Percentiles rank a stretch among this genome's conserved stretches.
These are phyloP conservation scores for Aphanomyces astaci DNA, from an alignment of 352 stramenopile species.

Conservation along the genomic window DNA sequence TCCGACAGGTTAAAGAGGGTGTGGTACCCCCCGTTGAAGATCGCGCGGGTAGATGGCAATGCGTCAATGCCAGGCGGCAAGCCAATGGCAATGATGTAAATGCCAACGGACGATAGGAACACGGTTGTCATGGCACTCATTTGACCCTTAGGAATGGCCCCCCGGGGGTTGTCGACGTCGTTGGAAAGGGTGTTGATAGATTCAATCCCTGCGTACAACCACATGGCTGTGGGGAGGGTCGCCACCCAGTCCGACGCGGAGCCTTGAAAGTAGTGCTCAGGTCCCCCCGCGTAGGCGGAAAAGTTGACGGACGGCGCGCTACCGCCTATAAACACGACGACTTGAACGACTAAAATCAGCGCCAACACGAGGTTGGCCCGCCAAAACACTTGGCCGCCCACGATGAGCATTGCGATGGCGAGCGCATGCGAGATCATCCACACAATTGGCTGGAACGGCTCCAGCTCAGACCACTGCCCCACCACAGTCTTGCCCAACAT, in stretches of 20 bases:
- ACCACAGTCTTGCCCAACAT: conserved; percentile 6
- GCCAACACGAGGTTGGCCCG: background rate
- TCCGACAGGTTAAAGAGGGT: conserved; percentile 29
- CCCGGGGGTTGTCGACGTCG: conserved; percentile 22
- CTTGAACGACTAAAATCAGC: background rate
- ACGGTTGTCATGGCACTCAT: conserved; percentile 24
- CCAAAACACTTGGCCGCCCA: conserved; percentile 10
- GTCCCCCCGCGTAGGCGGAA: no score
- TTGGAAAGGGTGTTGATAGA: no score
- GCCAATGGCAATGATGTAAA: conserved; percentile 36
- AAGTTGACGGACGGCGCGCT: no score
- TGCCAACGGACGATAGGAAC: conserved; percentile 32
- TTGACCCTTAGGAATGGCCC: conserved; percentile 23
- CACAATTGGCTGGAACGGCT: conserved; percentile 14
- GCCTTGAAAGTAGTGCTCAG: no score
- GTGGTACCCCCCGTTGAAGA: conserved; percentile 25
- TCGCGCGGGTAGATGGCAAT: conserved; percentile 26
- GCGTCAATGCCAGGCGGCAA: conserved; percentile 28
- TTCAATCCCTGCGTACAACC: no score
- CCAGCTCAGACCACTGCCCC: background rate
- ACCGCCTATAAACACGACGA: background rate
- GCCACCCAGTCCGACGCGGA: no score
- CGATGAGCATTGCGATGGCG: background rate
- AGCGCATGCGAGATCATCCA: conserved; percentile 14
- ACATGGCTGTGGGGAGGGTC: no score